A percentile compares a stretch with the other conserved stretches of the same genome.
These are phyloP conservation scores for Carex parvula DNA, from an alignment of 176 grass and related monocot species.

Conservation along the genomic window DNA sequence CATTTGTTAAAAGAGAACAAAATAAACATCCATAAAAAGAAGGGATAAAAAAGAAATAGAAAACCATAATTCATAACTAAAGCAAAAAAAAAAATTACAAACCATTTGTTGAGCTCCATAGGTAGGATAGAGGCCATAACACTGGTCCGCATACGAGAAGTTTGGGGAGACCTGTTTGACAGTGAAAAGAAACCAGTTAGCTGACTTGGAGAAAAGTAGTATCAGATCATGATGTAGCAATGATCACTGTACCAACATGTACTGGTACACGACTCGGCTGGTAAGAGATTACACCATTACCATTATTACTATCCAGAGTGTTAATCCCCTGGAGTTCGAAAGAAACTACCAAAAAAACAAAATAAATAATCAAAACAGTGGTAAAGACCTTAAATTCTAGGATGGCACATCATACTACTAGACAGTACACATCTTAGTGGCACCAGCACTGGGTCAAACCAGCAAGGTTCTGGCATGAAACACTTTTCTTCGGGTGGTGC, in stretches of 20 bases:
- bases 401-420: not conserved
- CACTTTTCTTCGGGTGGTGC: not conserved
- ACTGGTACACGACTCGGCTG: not conserved
- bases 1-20: slow-evolving; percentile 36
- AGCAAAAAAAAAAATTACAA: slow-evolving; percentile 19
- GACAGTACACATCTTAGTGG: not conserved
- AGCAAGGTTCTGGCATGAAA: not conserved
- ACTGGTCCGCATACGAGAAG: slow-evolving; percentile 60
- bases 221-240: not conserved
- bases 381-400: not conserved
- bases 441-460: not conserved
- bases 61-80: not conserved
- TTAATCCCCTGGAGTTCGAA: not conserved
- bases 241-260: not conserved
- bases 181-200: not conserved
- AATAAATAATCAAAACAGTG: not conserved
- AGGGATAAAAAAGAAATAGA: not conserved
- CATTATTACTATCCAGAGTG: not conserved
- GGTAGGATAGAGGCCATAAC: slow-evolving; percentile 58
- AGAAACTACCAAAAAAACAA: not conserved
- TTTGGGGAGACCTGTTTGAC: slow-evolving; percentile 46
- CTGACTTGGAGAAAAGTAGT: not conserved
- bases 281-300: not conserved
- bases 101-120: slow-evolving; percentile 64
- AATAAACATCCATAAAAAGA: not conserved